Evolutionary conservation across 352 stramenopile species (phyloP), one percentile per base, ranked within the genome.

Genomic region (Globisporangium spinosum): DNA sequence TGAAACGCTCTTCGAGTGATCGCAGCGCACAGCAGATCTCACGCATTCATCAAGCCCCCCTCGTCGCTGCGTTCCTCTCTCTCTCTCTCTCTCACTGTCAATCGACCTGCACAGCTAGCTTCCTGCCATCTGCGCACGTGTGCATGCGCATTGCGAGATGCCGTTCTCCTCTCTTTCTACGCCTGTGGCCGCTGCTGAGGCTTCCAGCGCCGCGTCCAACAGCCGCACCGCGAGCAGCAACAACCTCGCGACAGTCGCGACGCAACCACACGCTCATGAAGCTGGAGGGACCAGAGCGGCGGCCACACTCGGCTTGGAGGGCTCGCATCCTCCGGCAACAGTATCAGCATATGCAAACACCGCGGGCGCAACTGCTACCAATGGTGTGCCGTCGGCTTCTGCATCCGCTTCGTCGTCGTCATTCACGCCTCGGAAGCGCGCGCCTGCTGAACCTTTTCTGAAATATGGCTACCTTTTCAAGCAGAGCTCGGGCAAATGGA

Each of bases 401-500:
- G 17, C 66, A 29, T 9, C 32, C 32, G 32, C 32, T 12, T 38
- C 6, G n/a, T 34, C 47, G 34, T 25, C 27, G 12, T 22, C 29
- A 23, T 12, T 34, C 7, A 49, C 56, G n/a, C 56, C 56, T 15
- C n/a, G 56, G 29, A 62, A 62, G 56, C 56, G 56, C 58, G 55
- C 55, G 15, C 55, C n/a, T 13, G 23, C 71, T 32, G 53, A 69
- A 32, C 55, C 59, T 25, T 57, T 56, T 22, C 72, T 85, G 59
- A 75, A 80, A 32, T 78, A 73, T 8, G 81, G 84, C 15, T 94
- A 91, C 64, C 64, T 94, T 25, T 79, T 89, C 56, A 94, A 94
- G 69, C 86, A 93, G 64, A 91, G 84, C 69, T 77, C 81, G 17
- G 86, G 84, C 51, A 89, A 87, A 67, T 94, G 84, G 84, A 90